These are phyloP conservation scores for Colletotrichum eleusines DNA, from an alignment of 2,329 filamentous ascomycete genomes.

Conservation along the genomic window DNA sequence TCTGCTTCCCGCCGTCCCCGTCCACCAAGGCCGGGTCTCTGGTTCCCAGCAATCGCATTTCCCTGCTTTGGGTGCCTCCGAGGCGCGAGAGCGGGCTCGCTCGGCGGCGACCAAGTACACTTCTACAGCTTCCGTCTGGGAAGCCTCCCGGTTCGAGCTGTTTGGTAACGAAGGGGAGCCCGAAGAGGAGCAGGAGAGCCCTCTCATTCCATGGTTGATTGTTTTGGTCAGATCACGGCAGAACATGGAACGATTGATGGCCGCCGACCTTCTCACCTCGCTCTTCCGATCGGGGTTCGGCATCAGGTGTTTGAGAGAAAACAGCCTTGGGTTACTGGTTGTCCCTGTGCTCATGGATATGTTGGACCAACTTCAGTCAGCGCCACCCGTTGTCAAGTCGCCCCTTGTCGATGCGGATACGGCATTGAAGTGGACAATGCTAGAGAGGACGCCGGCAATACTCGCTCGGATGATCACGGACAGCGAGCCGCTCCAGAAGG, in stretches of 20 bases:
- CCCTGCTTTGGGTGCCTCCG: constrained; percentile 63
- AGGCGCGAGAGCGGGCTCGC: constrained; percentile 53
- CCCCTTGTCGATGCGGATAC: constrained; percentile 52
- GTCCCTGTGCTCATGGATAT: constrained; percentile 77
- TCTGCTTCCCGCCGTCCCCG: constrained; percentile 69
- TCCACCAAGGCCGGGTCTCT: constrained; percentile 49
- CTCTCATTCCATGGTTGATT: constrained; percentile 80
- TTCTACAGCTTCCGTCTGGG: constrained; percentile 48
- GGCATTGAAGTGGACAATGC: constrained; percentile 63
- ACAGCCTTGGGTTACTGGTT: constrained; percentile 74
- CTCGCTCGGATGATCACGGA: constrained; percentile 84
- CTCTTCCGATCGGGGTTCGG: constrained; percentile 77
- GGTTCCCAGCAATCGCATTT: constrained; percentile 59
- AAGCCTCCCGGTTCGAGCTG: constrained; percentile 49
- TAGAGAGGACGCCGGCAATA: constrained; percentile 79
- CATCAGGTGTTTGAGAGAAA: constrained; percentile 69
- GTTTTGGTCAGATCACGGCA: constrained; percentile 68
- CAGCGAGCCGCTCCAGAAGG: constrained; percentile 82
- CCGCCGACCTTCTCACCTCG: constrained; percentile 75
- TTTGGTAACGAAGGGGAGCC: constrained; percentile 48
- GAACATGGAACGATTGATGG: constrained; percentile 73
- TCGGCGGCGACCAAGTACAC: constrained; percentile 46
- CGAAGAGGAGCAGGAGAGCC: constrained; percentile 74
- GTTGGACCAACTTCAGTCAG: constrained; percentile 45
- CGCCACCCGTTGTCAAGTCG: constrained; percentile 34